phyloP scores from a whole-genome alignment of 305 asterid species.

The Caryopteris hybrid region DNA sequence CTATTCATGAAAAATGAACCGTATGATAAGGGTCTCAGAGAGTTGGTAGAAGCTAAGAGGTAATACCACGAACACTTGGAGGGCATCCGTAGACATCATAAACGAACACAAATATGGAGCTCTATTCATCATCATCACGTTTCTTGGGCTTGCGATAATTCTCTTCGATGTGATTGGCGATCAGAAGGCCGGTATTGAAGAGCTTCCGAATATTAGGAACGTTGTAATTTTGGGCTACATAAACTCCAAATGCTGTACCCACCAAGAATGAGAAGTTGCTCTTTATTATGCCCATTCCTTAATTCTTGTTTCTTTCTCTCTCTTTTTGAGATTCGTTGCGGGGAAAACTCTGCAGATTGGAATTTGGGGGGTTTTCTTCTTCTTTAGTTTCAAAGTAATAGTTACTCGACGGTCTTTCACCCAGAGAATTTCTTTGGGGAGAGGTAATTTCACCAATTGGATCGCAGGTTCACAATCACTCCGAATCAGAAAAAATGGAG shows the following conservation, averaged over 20 bases:
- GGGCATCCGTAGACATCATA: not conserved
- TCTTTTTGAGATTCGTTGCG: too few species aligned
- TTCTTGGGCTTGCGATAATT: constrained; percentile 80
- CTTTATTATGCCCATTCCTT: constrained; percentile 46
- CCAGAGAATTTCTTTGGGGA: constrained; percentile 8
- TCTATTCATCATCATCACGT: constrained; percentile 38
- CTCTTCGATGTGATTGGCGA: constrained; percentile 71
- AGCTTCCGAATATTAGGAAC: constrained; percentile 69
- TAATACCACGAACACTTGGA: constrained; percentile 20
- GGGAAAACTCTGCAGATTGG: too few species aligned
- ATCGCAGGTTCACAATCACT: too few species aligned
- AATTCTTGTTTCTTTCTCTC: not conserved
- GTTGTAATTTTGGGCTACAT: constrained; percentile 78
- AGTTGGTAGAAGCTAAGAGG: not conserved
- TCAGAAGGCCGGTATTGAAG: constrained; percentile 39
- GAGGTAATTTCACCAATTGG: not conserved
- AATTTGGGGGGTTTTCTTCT: not conserved
- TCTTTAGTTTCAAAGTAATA: too few species aligned
- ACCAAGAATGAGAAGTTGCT: constrained; percentile 50
- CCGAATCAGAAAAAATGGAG: too few species aligned
- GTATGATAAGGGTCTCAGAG: not conserved
- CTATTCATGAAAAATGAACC: not conserved
- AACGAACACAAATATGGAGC: not conserved
- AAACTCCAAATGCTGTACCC: constrained; percentile 63
- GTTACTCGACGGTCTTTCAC: not conserved